Evolutionary conservation across 129 eudicot species (phyloP).

Genomic region (Mikania micrantha): DNA sequence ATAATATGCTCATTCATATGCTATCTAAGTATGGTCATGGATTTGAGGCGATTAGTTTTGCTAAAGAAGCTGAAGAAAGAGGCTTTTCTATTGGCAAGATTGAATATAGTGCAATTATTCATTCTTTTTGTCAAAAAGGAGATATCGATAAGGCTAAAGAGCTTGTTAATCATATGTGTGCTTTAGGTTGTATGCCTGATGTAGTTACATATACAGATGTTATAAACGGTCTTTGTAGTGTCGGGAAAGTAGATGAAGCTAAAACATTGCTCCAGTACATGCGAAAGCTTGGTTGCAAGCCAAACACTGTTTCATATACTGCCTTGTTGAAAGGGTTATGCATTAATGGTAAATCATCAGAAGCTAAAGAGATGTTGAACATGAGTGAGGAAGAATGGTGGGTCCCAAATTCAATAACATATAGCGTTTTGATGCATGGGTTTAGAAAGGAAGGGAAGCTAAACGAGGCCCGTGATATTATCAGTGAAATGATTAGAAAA

Average conservation of each 20-base stretch:
- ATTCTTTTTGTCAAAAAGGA: slow-evolving; percentile 58
- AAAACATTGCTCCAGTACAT: slow-evolving; percentile 54
- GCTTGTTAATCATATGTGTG: slow-evolving; percentile 59
- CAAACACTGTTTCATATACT: slow-evolving; percentile 76
- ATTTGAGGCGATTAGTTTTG: slow-evolving; percentile 53
- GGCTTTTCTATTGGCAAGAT: slow-evolving; percentile 67
- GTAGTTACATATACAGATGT: slow-evolving; percentile 81
- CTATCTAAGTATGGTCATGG: slow-evolving; percentile 62
- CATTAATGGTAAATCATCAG: slow-evolving; percentile 53
- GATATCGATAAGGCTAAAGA: slow-evolving; percentile 60
- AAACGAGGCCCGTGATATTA: slow-evolving; percentile 61
- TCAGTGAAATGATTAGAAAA: slow-evolving; percentile 59
- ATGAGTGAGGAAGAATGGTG: slow-evolving; percentile 84
- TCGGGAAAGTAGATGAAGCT: slow-evolving; percentile 58
- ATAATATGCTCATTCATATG: slow-evolving; percentile 65
- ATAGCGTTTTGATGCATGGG: slow-evolving; percentile 79
- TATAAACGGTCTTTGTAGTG: slow-evolving; percentile 58
- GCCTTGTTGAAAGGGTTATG: slow-evolving; percentile 79
- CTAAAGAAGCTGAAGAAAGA: slow-evolving; percentile 61
- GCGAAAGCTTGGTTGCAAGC: slow-evolving; percentile 68
- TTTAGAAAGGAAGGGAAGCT: slow-evolving; percentile 67
- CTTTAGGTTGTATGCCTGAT: slow-evolving; percentile 68
- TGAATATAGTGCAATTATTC: slow-evolving; percentile 69
- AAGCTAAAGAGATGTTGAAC: slow-evolving; percentile 70
- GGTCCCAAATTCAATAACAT: slow-evolving; percentile 80